Percentiles rank a stretch among this genome's conserved stretches.
phyloP scores from a whole-genome alignment of 495 filamentous ascomycete species.

The Usnea hakonensis region DNA sequence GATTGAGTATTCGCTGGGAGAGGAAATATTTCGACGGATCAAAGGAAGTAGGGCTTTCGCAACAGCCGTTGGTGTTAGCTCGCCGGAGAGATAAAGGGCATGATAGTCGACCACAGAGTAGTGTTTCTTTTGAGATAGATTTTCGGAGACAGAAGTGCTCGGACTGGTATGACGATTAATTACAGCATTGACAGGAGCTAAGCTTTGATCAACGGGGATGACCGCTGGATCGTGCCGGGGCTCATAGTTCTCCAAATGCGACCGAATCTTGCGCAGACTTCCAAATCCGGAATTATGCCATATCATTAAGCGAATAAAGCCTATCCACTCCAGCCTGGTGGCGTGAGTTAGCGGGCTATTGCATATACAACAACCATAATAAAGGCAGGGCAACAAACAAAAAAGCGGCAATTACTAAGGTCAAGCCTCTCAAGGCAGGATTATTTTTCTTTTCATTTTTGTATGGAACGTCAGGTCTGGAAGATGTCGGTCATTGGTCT shows the following conservation, averaged over 20 bases:
- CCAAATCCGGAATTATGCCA: constrained; percentile 73
- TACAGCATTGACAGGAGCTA: background rate
- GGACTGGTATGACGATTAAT: background rate
- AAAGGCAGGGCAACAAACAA: constrained; percentile 14
- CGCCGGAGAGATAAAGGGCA: constrained; percentile 57
- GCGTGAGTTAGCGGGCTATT: constrained; percentile 11
- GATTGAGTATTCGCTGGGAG: constrained; percentile 47
- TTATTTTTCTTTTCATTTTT: constrained; percentile 13
- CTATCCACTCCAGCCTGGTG: background rate
- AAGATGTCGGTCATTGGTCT: background rate
- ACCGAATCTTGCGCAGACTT: constrained; percentile 44
- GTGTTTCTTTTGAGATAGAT: background rate
- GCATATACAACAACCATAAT: constrained; percentile 2
- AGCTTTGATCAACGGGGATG: constrained; percentile 47
- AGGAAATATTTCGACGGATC: constrained; percentile 46
- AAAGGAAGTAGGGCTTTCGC: constrained; percentile 61
- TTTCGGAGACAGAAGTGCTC: background rate
- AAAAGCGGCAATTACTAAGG: constrained; percentile 16
- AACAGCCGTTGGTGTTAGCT: constrained; percentile 63
- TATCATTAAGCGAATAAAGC: constrained; percentile 24
- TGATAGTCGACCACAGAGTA: constrained; percentile 51
- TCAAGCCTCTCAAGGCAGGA: background rate
- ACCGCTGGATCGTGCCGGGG: constrained; percentile 76
- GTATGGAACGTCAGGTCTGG: constrained; percentile 10
- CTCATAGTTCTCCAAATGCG: constrained; percentile 49